Conservation (phyloP, 768 basidiomycete genomes). For the Hericium rajendrae region DNA sequence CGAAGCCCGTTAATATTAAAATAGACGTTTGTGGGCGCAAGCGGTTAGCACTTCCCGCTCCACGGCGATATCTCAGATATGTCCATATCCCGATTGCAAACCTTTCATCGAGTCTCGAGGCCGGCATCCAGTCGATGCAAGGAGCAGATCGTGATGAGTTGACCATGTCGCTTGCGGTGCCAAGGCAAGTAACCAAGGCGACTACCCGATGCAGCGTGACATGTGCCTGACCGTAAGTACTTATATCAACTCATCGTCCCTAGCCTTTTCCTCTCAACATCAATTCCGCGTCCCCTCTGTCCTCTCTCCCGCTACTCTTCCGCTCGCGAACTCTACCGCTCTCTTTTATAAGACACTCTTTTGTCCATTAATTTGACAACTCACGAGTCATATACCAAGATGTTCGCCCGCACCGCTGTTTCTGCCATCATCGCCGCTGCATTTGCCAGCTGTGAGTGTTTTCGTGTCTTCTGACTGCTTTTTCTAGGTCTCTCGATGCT, state of each 20-base stretch:
- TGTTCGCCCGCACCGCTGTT: constrained; percentile 30
- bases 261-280: neutral
- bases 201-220: neutral
- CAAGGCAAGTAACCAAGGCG: neutral
- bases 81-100: too few species aligned
- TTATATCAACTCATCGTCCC: neutral
- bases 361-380: neutral
- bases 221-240: neutral
- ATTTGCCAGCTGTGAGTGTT: constrained; percentile 33
- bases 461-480: neutral
- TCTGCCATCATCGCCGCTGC: constrained; percentile 36
- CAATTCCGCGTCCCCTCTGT: neutral
- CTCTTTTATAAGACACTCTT: neutral
- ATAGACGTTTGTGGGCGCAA: too few species aligned
- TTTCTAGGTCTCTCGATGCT: neutral
- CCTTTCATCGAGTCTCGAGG: too few species aligned
- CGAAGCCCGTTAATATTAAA: too few species aligned
- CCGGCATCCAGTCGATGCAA: too few species aligned
- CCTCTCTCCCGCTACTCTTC: neutral
- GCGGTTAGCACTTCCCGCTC: too few species aligned
- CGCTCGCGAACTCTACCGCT: neutral
- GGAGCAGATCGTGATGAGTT: too few species aligned
- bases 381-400: constrained; percentile 11
- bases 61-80: too few species aligned
- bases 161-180: neutral